Base-by-base conservation (phyloP, 257 asterid species). In the Jasminum sambac region DNA sequence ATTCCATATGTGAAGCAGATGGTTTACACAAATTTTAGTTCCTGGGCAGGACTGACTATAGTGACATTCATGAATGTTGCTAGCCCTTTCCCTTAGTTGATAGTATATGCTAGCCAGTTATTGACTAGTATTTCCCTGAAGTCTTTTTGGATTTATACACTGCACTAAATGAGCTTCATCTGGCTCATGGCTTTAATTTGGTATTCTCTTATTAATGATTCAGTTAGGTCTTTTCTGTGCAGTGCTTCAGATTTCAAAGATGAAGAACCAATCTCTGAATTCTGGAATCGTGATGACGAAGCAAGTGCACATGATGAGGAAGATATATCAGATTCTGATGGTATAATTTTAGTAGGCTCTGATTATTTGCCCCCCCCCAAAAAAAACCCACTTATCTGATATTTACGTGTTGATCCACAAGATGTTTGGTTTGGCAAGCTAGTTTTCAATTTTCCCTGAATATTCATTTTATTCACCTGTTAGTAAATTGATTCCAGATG, bases 281-380 rank as follows among this genome's bases (percentile, higher is more conserved):
- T 93, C 87, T 90, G 98, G 98, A 87, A 90, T 70, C 94, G 88
- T 30, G 88, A 86, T 72, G 96, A 83, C 77, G 96, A 87, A 78
- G 92, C 84, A 68, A 84, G 86, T 82, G 95, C 79, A 77, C 82
- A 94, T 69, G 98, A 94, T 69, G 98, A 89, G 80, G 97, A 93
- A 78, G 96, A 91, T 76, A 87, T 94, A 77, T 91, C 98, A 46
- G 96, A 94, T 83, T 78, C 88, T 77, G 97, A 94, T 79, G 98
- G 98, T 94, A 91, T 71, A 62, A 67, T 25, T 65, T 25, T 62
- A 61, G 40, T 16, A 71, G 36, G 38, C 60, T 64, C 72, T 73
- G 25, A 63, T 19, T 63, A 46, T 63, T 61, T 64, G 25, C 41
- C n/a, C n/a, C 36, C 4, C 36, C 4, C 36, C 13, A 13, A 60